phyloP scores from a whole-genome alignment of 1,284 basidiomycete genomes.

The Leccinum griseonigrum region DNA sequence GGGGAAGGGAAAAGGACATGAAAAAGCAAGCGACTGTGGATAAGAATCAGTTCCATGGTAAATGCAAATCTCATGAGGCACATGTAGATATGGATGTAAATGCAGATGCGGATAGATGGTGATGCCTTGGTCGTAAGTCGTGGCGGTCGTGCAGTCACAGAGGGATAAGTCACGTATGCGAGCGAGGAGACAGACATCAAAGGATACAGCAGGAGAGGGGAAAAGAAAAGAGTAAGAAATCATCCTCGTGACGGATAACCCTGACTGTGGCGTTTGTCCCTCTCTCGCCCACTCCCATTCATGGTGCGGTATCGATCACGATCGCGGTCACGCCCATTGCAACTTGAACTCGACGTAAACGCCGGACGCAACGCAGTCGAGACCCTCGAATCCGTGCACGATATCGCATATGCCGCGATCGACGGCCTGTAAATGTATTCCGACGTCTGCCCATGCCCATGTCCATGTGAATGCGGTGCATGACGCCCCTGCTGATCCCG shows the following conservation, averaged over 20 bases:
- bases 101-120: background rate
- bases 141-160: background rate
- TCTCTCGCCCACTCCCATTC: constrained; percentile 7
- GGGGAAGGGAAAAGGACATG: background rate
- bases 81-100: constrained; percentile 4
- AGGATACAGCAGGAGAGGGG: background rate
- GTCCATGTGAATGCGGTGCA: constrained; percentile 2
- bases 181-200: background rate
- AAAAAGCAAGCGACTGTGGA: background rate
- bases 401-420: constrained; percentile 31
- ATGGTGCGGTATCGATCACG: constrained; percentile 17
- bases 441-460: constrained; percentile 10
- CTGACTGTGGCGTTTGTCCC: constrained; percentile 18
- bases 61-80: constrained; percentile 1
- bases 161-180: background rate
- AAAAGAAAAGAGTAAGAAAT: background rate
- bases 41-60: constrained; percentile 2
- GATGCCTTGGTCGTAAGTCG: constrained; percentile 1
- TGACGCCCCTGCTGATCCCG: constrained; percentile 22
- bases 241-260: constrained; percentile 16
- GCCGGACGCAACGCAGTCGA: constrained; percentile 33
- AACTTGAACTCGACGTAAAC: constrained; percentile 26
- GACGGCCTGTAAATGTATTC: constrained; percentile 32
- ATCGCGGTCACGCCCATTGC: constrained; percentile 18
- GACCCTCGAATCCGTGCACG: constrained; percentile 32